Evolutionary conservation across 2,329 filamentous ascomycete species (phyloP).

Genomic region (Colletotrichum noveboracense): DNA sequence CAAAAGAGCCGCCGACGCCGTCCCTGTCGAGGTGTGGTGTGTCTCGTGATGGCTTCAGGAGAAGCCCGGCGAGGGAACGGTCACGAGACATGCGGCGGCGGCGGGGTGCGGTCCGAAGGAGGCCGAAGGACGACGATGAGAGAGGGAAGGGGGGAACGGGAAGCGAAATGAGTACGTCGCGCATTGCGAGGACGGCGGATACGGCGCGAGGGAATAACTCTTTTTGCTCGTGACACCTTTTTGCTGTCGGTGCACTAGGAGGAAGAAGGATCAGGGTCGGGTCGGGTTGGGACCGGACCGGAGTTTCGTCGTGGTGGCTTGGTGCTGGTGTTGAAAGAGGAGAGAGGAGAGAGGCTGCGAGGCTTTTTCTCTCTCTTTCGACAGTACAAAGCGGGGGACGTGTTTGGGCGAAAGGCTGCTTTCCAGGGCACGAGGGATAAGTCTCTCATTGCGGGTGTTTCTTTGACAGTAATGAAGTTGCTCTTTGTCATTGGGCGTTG

Average conservation of each 20-base stretch:
- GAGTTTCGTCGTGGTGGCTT: background rate
- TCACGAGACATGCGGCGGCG: background rate
- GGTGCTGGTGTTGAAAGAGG: background rate
- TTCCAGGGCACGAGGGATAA: background rate
- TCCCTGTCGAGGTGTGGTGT: background rate
- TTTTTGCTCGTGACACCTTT: background rate
- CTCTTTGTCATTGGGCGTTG: background rate
- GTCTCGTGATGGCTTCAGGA: conserved; percentile 16
- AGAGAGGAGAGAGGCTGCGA: background rate
- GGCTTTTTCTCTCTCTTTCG: background rate
- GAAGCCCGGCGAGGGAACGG: background rate
- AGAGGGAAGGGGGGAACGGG: background rate
- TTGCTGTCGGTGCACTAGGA: background rate
- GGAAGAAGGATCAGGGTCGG: background rate
- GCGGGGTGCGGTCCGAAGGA: background rate
- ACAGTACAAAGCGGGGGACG: background rate
- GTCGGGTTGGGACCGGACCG: background rate
- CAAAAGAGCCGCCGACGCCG: background rate
- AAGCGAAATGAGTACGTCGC: background rate
- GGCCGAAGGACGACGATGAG: background rate
- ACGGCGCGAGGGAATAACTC: background rate
- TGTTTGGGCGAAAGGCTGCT: background rate
- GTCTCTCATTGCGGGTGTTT: background rate
- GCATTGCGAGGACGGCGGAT: background rate
- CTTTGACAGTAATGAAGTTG: background rate